Evolutionary conservation across 2,329 filamentous ascomycete species (phyloP).

Genomic region (Xylaria sp.): DNA sequence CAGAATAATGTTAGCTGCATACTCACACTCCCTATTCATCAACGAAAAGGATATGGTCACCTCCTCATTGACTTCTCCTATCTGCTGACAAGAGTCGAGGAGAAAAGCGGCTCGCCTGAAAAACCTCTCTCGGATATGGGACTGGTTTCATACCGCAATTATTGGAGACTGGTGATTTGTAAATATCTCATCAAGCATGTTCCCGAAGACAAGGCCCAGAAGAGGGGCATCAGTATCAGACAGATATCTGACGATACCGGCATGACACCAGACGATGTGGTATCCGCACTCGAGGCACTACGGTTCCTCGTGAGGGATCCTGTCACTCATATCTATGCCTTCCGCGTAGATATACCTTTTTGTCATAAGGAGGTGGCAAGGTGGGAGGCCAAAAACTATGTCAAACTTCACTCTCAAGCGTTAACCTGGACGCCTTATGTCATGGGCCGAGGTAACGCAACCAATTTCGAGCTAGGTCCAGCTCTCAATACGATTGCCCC

Average conservation of each 20-base stretch:
- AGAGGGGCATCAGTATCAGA: constrained; percentile 67
- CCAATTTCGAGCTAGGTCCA: constrained; percentile 84
- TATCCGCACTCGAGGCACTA: constrained; percentile 90
- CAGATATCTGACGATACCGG: constrained; percentile 88
- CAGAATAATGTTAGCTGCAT: constrained; percentile 99
- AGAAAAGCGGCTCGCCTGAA: constrained; percentile 94
- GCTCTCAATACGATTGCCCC: constrained; percentile 87
- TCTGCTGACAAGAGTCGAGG: constrained; percentile 89
- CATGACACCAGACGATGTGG: constrained; percentile 95
- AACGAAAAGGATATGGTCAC: constrained; percentile 96
- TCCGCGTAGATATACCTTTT: constrained; percentile 85
- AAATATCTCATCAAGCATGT: constrained; percentile 77
- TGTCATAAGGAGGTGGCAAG: constrained; percentile 88
- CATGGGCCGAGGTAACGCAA: constrained; percentile 87
- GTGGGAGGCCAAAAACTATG: constrained; percentile 89
- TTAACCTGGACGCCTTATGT: constrained; percentile 97
- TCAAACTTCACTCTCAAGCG: constrained; percentile 80
- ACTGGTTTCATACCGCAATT: constrained; percentile 94
- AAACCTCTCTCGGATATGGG: constrained; percentile 99
- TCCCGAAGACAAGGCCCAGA: constrained; percentile 51
- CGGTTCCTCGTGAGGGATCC: constrained; percentile 91
- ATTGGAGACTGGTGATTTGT: constrained; percentile 92
- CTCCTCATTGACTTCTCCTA: constrained; percentile 99
- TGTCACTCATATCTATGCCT: constrained; percentile 85
- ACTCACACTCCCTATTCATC: constrained; percentile 92